Percentiles rank a stretch among this genome's conserved stretches.
Evolutionary conservation across 2,329 filamentous ascomycete genomes (phyloP).

Genomic region (Falciphora oryzae): DNA sequence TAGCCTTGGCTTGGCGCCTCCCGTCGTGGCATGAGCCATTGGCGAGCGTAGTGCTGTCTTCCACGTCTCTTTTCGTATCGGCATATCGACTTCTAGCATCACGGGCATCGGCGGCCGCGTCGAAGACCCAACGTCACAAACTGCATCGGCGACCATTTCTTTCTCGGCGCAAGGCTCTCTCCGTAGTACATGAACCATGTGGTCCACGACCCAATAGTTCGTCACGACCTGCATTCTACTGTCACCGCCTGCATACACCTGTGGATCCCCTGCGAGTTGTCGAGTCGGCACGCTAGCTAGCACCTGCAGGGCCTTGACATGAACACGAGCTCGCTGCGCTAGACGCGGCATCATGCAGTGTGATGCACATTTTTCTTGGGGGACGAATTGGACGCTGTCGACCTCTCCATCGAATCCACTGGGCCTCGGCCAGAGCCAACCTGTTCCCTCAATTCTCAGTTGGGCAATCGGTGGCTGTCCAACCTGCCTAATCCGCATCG

Average conservation of each 20-base stretch:
- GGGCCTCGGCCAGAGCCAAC: too few relatives aligned
- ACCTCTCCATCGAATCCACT: too few relatives aligned
- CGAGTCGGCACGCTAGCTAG: background rate
- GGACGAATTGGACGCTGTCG: too few relatives aligned
- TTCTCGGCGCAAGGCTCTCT: background rate
- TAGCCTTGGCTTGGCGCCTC: background rate
- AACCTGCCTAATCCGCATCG: background rate
- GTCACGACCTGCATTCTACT: background rate
- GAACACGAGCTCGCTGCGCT: background rate
- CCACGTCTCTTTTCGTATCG: too few relatives aligned
- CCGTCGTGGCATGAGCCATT: too few relatives aligned
- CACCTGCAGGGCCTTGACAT: background rate
- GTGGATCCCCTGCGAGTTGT: background rate
- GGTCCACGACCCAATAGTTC: background rate
- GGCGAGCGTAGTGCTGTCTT: too few relatives aligned
- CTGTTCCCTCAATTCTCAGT: background rate
- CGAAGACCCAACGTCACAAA: too few relatives aligned
- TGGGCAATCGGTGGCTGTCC: too few relatives aligned
- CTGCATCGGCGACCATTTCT: background rate
- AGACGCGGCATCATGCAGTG: background rate
- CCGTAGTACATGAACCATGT: background rate
- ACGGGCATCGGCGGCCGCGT: too few relatives aligned
- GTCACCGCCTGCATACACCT: background rate
- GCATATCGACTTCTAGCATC: too few relatives aligned
- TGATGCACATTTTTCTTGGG: background rate